Evolutionary conservation across 2,329 filamentous ascomycete species (phyloP).

Genomic region (Curvularia verruculosa): DNA sequence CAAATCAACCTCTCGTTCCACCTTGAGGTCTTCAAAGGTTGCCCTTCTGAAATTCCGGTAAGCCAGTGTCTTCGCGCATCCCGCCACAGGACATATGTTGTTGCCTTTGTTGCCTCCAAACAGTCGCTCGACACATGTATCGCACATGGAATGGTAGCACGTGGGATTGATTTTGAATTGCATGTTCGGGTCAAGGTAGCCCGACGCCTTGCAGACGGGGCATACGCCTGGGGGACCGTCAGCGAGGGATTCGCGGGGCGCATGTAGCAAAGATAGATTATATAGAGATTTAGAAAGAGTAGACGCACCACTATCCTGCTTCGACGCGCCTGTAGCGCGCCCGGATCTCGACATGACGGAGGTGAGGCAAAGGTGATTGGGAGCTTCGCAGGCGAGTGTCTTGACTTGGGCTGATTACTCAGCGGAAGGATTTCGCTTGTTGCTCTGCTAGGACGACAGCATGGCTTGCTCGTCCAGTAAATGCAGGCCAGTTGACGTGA

Average conservation of each 20-base stretch:
- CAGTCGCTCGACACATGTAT: constrained; percentile 91
- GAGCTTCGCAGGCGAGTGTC: constrained; percentile 1
- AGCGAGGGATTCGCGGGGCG: constrained; percentile 24
- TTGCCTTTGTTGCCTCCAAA: constrained; percentile 79
- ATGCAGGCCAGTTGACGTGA: neutral
- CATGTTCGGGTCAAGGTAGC: constrained; percentile 94
- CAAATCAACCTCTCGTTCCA: constrained; percentile 95
- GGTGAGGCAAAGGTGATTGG: constrained; percentile 13
- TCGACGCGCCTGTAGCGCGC: constrained; percentile 39
- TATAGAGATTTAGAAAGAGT: constrained; percentile 39
- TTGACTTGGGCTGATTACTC: constrained; percentile 20
- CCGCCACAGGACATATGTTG: constrained; percentile 88
- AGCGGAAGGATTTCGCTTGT: constrained; percentile 12
- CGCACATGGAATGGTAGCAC: constrained; percentile 99
- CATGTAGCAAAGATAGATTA: constrained; percentile 37
- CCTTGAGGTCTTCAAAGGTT: constrained; percentile 84
- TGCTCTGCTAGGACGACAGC: neutral
- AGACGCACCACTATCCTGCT: constrained; percentile 49
- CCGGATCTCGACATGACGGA: constrained; percentile 45
- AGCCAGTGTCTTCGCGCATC: constrained; percentile 84
- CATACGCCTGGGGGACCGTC: constrained; percentile 71
- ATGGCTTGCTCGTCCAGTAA: neutral
- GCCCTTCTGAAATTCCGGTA: constrained; percentile 83
- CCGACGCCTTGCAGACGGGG: constrained; percentile 95
- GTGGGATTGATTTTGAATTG: constrained; percentile 95